Percentiles rank a stretch among this genome's conserved stretches.
phyloP scores from a whole-genome alignment of 2,329 filamentous ascomycete species.

The Cytospora chrysosperma region DNA sequence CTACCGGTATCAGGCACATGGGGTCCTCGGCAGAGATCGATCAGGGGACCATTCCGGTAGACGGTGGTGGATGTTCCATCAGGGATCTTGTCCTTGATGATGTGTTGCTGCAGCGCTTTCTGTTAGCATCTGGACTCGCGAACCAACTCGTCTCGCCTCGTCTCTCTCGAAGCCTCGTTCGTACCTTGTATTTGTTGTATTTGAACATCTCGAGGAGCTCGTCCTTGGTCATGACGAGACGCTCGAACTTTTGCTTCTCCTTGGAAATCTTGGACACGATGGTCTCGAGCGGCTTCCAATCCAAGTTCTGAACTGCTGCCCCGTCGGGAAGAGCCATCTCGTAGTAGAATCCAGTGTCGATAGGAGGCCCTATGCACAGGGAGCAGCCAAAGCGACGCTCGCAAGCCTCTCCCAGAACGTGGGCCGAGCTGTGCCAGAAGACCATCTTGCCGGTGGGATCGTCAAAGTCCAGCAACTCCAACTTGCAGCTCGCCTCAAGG shows the following conservation, averaged over 20 bases:
- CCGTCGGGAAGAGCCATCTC: conserved; percentile 84
- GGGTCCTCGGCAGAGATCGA: conserved; percentile 92
- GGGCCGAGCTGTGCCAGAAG: conserved; percentile 71
- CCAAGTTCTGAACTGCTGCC: conserved; percentile 66
- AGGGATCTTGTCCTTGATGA: conserved; percentile 88
- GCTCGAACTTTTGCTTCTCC: conserved; percentile 94
- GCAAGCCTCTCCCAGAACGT: conserved; percentile 91
- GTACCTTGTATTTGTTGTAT: conserved; percentile 90
- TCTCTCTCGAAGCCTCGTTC: background rate
- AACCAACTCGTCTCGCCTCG: too few relatives aligned
- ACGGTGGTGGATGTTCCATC: conserved; percentile 91
- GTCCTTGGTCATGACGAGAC: conserved; percentile 84
- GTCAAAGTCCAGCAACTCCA: conserved; percentile 82
- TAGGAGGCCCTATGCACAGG: conserved; percentile 90
- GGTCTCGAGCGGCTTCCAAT: conserved; percentile 83
- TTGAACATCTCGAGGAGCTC: conserved; percentile 94
- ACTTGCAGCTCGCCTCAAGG: conserved; percentile 80
- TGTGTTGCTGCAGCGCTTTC: conserved; percentile 65
- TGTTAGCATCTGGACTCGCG: background rate
- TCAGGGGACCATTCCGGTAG: conserved; percentile 88
- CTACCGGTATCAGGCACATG: conserved; percentile 92
- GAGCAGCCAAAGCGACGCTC: conserved; percentile 89
- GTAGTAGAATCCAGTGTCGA: conserved; percentile 93
- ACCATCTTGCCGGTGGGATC: conserved; percentile 78
- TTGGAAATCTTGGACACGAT: conserved; percentile 84